Base-by-base conservation (phyloP, 225 moss, liverwort and hornwort genomes). In the Sphagnum contortum region DNA sequence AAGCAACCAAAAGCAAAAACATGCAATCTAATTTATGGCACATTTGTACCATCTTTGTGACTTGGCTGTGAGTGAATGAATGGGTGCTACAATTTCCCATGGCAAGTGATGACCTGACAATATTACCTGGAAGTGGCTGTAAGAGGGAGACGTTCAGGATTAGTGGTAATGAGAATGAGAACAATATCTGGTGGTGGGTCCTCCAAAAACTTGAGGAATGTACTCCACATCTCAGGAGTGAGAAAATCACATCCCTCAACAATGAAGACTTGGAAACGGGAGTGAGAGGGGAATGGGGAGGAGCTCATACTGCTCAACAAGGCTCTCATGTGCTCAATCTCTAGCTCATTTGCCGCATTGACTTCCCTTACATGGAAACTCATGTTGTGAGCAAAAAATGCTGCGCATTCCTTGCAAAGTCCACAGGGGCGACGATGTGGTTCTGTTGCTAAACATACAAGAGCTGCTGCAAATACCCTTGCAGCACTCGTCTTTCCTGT, bases 191-290 rank as follows among this genome's bases (percentile, higher is more conserved):
- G 66, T 0, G 90, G 88, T 11, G 88, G 88, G 62, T 90, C 88
- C 66, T 94, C 93, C 74, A 94, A 58, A 47, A 88, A 72, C 70
- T 90, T 94, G 11, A 94, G 75, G 63, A 94, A 90, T 5, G 86
- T 81, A 70, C 73, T 90, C 93, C 93, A 94, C 5, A 81, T 86
- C 11, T 90, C 90, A 4, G 77, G 63, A 2, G 75, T 69, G 5
- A 94, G 80, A 55, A 84, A 68, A 54, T 94, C 86, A 72, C 93
- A 94, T 48, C 82, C 88, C 64, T 94, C 93, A 62, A 94, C 86
- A 56, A 94, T 88, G 65, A 94, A 80, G 49, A 94, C 84, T 68
- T 77, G 82, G 73, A 72, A 88, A 7, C 86, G 81, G 14, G 86
- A 83, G 44, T 72, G 69, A 11, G 76, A 74, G 10, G 29, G 29